Evolutionary conservation across 345 rosid species (phyloP), one percentile per base, ranked within the genome.

Genomic region (Psidium guajava): DNA sequence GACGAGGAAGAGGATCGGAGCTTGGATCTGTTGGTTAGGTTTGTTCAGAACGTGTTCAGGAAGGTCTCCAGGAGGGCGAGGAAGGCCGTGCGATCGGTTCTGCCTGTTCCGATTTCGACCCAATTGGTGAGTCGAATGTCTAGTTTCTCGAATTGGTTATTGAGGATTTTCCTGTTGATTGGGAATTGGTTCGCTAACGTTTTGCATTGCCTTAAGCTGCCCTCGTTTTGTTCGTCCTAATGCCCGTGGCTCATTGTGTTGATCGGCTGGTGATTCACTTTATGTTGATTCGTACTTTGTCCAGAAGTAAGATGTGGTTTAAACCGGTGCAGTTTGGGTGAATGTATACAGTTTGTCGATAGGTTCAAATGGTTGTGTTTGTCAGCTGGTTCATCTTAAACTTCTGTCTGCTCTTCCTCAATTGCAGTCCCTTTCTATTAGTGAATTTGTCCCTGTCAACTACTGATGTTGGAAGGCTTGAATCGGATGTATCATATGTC

Each of bases 1-100:
- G 94, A 92, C 0, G 98, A 94, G 40, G 96, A 92, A 12, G 98
- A 94, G 85, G 98, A 93, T 86, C 64, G 97, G 91, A 97, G 99
- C 77, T 91, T 97, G 90, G 98, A 95, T 92, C 93, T 95, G 20
- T 85, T 97, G 55, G 91, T 94, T 85, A 91, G 87, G 58, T 95
- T 97, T 51, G 89, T 95, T 2, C 93, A 93, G 84, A 97, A 94
- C 81, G 93, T 93, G 82, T 97, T 93, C 86, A 84, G 88, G 89
- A 94, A 95, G 89, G 64, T 93, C 21, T 94, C 99, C 12, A 94
- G 90, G 87, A 90, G 92, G 86, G 95, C 97, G 11, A 91, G 96
- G 88, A 95, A 93, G 91, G 97, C 98, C n/a, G 96, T 92, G 2
- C 91, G 99, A 73, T 92, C 98, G 32, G 93, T 97, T 86, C 90